These are phyloP conservation scores for Candida bentonensis DNA, from an alignment of 805 yeast genomes.

Conservation along the genomic window DNA sequence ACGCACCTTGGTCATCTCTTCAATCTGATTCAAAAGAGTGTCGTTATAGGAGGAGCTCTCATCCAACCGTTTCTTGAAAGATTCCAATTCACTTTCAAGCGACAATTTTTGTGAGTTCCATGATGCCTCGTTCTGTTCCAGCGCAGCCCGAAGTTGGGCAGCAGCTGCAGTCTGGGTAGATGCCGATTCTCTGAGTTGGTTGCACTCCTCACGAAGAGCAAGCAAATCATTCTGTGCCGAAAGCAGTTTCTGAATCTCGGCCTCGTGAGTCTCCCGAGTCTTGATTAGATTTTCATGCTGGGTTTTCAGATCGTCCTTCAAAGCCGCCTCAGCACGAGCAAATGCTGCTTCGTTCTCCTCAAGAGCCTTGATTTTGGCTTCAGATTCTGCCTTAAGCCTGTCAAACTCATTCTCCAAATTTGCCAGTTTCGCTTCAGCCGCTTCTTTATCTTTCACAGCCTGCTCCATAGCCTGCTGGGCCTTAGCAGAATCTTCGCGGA, in stretches of 20 bases:
- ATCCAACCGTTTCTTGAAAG: neutral
- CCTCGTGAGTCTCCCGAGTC: neutral
- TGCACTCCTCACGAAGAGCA: neutral
- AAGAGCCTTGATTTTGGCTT: neutral
- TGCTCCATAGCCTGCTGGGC: neutral
- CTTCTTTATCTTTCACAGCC: neutral
- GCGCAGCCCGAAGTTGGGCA: neutral
- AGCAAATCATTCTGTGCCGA: neutral
- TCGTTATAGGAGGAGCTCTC: neutral
- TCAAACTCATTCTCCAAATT: neutral
- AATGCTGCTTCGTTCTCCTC: neutral
- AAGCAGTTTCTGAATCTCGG: neutral
- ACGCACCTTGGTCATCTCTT: neutral
- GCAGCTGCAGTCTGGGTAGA: neutral
- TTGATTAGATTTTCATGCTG: neutral
- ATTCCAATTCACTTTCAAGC: constrained; percentile 4
- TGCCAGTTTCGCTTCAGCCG: neutral
- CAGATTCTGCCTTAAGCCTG: neutral
- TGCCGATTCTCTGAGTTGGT: neutral
- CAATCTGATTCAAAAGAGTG: neutral
- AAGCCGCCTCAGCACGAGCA: neutral
- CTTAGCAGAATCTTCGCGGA: neutral
- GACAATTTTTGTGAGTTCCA: neutral
- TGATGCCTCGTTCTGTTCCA: neutral
- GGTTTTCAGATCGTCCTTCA: neutral